Evolutionary conservation across 768 basidiomycete species (phyloP).

Genomic region (Lactarius akahatsu): DNA sequence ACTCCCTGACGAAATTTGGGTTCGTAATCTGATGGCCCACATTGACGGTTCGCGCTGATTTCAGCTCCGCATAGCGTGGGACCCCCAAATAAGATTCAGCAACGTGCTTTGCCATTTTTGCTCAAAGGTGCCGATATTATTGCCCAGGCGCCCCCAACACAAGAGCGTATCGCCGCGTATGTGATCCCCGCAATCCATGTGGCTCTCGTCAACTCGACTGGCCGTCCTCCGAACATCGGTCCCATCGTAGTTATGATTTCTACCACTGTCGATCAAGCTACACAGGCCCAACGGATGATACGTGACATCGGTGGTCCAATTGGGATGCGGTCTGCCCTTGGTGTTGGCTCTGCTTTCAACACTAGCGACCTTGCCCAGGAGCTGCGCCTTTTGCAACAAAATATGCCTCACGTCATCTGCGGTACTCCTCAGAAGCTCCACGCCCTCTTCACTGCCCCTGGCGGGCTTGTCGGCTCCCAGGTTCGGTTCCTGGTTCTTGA

Average conservation of each 20-base stretch:
- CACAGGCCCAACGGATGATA: slow-evolving; percentile 94
- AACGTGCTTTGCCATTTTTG: slow-evolving; percentile 93
- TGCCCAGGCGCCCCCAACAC: slow-evolving; percentile 97
- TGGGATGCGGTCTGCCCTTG: slow-evolving; percentile 86
- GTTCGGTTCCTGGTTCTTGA: slow-evolving; percentile 94
- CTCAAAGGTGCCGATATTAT: slow-evolving; percentile 94
- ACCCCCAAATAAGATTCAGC: slow-evolving; percentile 98
- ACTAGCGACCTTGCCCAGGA: slow-evolving; percentile 68
- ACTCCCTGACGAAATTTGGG: slow-evolving; percentile 93
- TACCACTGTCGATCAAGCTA: slow-evolving; percentile 98
- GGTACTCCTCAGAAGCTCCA: slow-evolving; percentile 97
- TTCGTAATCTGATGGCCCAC: slow-evolving; percentile 42
- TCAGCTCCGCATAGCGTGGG: slow-evolving; percentile 62
- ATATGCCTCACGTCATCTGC: slow-evolving; percentile 92
- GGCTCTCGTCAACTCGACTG: slow-evolving; percentile 61
- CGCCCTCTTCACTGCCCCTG: slow-evolving; percentile 80
- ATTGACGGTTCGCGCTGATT: slow-evolving; percentile 12
- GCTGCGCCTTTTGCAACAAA: slow-evolving; percentile 80
- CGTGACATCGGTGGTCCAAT: slow-evolving; percentile 92
- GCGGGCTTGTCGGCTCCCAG: slow-evolving; percentile 76
- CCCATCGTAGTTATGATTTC: slow-evolving; percentile 92
- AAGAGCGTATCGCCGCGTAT: slow-evolving; percentile 97
- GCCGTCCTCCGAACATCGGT: slow-evolving; percentile 64
- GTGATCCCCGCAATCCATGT: slow-evolving; percentile 88
- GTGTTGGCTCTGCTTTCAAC: slow-evolving; percentile 72